Conservation (phyloP, 441 rosid genomes). For the California macrophylla region DNA sequence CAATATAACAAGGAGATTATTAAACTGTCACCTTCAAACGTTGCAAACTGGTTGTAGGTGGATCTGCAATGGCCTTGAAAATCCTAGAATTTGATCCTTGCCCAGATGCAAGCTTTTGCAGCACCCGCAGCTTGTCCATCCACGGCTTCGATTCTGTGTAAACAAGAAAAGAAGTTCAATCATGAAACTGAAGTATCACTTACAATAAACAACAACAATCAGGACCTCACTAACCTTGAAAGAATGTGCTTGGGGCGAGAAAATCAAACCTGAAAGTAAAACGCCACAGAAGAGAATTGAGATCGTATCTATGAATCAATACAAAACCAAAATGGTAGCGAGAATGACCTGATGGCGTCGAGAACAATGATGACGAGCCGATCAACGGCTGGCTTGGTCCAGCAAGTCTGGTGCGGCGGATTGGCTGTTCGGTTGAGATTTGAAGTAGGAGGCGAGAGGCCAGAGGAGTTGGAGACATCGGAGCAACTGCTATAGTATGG, state of each 20-base stretch:
- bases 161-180: neutral
- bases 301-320: neutral
- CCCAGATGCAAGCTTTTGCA: slow-evolving; percentile 58
- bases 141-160: slow-evolving; percentile 57
- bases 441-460: slow-evolving; percentile 25
- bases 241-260: slow-evolving; percentile 68
- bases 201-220: neutral
- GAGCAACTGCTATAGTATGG: slow-evolving; percentile 61
- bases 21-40: slow-evolving; percentile 57
- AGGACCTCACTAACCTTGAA: slow-evolving; percentile 37
- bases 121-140: slow-evolving; percentile 72
- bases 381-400: slow-evolving; percentile 72
- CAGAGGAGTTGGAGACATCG: slow-evolving; percentile 59
- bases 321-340: neutral
- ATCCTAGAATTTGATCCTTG: slow-evolving; percentile 60
- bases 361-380: slow-evolving; percentile 69
- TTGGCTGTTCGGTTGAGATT: slow-evolving; percentile 9
- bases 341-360: slow-evolving; percentile 64
- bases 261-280: slow-evolving; percentile 57
- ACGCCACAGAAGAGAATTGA: neutral
- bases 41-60: slow-evolving; percentile 93
- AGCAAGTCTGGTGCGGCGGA: slow-evolving; percentile 26
- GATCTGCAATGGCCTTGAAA: slow-evolving; percentile 91
- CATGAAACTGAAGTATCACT: neutral
- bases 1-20: neutral